Percentiles rank a stretch among this genome's conserved stretches.
Evolutionary conservation across 108 stramenopile species (phyloP).

Genomic region (Parietichytrium sp.): DNA sequence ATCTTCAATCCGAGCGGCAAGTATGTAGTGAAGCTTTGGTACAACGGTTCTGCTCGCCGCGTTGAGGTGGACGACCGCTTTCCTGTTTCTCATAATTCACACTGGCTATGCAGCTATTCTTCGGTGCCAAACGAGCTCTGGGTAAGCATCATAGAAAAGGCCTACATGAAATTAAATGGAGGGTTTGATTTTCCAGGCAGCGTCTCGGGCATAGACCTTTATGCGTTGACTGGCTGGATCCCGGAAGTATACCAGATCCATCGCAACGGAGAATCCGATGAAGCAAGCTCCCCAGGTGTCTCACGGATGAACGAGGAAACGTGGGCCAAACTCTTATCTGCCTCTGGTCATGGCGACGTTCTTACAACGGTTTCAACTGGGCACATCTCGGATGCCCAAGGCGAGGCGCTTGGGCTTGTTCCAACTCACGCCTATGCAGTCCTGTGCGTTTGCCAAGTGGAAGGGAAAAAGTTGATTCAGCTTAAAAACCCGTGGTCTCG

Average conservation of each 20-base stretch:
- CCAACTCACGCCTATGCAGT: conserved; percentile 89
- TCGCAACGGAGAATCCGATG: no score
- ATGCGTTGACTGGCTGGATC: conserved; percentile 87
- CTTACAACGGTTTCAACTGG: conserved; percentile 79
- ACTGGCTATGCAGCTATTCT: conserved; percentile 75
- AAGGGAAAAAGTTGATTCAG: conserved; percentile 65
- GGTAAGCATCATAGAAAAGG: conserved; percentile 89
- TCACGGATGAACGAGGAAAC: conserved; percentile 63
- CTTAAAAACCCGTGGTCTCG: conserved; percentile 89
- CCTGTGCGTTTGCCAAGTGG: conserved; percentile 67
- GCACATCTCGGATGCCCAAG: conserved; percentile 63
- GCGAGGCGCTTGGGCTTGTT: conserved; percentile 73
- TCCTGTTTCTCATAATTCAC: conserved; percentile 71
- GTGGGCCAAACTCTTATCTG: conserved; percentile 75
- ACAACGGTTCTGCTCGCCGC: conserved; percentile 80
- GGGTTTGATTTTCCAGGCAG: conserved; percentile 86
- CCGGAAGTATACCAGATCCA: conserved; percentile 74
- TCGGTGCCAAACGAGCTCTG: conserved; percentile 69
- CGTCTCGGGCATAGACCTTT: conserved; percentile 82
- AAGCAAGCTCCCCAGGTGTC: conserved; percentile 70
- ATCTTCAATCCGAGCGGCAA: conserved; percentile 80
- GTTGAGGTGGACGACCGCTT: conserved; percentile 85
- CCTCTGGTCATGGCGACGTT: conserved; percentile 76
- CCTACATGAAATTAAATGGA: conserved; percentile 83
- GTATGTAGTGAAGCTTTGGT: conserved; percentile 86